phyloP scores from a whole-genome alignment of 164 flowering plant species.

The Akebia trifoliata region DNA sequence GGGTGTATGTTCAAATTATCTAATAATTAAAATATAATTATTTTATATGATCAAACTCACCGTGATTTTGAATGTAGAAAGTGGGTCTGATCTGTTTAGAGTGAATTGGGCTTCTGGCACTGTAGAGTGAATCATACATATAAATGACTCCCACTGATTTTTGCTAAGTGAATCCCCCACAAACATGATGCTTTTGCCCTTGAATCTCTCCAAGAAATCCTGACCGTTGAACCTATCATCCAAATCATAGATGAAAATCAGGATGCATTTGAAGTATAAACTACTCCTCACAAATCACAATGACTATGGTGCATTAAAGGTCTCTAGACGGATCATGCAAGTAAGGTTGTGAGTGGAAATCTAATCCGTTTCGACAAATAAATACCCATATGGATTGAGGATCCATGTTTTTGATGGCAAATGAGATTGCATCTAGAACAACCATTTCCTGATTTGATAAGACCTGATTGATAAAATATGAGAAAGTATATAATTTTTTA shows the following conservation, averaged over 20 bases:
- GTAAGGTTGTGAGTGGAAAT: too few species aligned
- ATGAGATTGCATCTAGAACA: too few species aligned
- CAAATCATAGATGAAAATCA: not conserved
- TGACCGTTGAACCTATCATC: slow-evolving; percentile 39
- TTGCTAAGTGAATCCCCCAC: slow-evolving; percentile 49
- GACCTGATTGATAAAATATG: too few species aligned
- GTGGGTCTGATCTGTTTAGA: slow-evolving; percentile 2
- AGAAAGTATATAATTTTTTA: too few species aligned
- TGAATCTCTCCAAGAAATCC: slow-evolving; percentile 25
- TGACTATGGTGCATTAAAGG: too few species aligned
- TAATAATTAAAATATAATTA: too few species aligned
- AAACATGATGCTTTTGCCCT: slow-evolving; percentile 41
- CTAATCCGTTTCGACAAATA: too few species aligned
- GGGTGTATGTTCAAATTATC: too few species aligned
- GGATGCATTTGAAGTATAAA: not conserved
- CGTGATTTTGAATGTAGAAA: slow-evolving; percentile 31
- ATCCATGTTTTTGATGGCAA: too few species aligned
- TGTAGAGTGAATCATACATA: slow-evolving; percentile 41
- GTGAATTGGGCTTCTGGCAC: slow-evolving; percentile 27
- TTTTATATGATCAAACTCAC: slow-evolving; percentile 14
- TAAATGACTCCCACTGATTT: slow-evolving; percentile 42
- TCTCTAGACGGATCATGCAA: too few species aligned
- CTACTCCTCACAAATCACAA: not conserved
- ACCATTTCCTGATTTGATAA: too few species aligned
- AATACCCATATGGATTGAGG: too few species aligned